Evolutionary conservation across 345 rosid species (phyloP).

Genomic region (Eucalyptus melliodora): DNA sequence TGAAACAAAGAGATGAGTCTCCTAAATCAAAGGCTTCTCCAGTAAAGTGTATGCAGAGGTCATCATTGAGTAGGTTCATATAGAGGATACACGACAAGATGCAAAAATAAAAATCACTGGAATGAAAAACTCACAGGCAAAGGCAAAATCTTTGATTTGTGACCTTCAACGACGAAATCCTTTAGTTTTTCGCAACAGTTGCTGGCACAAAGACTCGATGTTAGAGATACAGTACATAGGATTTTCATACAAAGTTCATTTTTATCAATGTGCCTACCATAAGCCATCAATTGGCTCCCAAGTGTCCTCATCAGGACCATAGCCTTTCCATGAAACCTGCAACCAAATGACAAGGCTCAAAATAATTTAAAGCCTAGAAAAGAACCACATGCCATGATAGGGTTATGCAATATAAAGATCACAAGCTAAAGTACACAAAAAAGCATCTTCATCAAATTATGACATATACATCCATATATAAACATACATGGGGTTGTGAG

Average conservation of each 20-base stretch:
- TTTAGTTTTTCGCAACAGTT: slow-evolving; percentile 24
- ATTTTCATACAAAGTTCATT: not conserved
- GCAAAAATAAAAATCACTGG: not conserved
- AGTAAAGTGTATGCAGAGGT: not conserved
- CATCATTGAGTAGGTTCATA: not conserved
- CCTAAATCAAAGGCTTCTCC: not conserved
- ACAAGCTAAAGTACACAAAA: not conserved
- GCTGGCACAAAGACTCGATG: slow-evolving; percentile 7
- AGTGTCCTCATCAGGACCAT: slow-evolving; percentile 33
- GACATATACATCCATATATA: not conserved
- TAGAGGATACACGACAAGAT: not conserved
- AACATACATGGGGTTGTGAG: not conserved
- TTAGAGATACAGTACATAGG: not conserved
- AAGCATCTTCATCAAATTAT: not conserved
- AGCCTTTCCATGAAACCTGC: slow-evolving; percentile 62
- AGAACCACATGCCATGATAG: not conserved
- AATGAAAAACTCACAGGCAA: slow-evolving; percentile 33
- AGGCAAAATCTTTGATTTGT: slow-evolving; percentile 31
- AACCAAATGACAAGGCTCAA: not conserved
- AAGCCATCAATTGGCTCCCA: slow-evolving; percentile 66
- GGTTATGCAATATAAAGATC: not conserved
- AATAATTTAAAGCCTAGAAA: not conserved
- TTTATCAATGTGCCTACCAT: slow-evolving; percentile 14
- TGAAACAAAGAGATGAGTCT: not conserved
- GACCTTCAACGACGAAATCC: slow-evolving; percentile 41